Evolutionary conservation across 257 asterid genomes (phyloP), one percentile per base, ranked within the genome.

Genomic region (Eustoma russellianum): DNA sequence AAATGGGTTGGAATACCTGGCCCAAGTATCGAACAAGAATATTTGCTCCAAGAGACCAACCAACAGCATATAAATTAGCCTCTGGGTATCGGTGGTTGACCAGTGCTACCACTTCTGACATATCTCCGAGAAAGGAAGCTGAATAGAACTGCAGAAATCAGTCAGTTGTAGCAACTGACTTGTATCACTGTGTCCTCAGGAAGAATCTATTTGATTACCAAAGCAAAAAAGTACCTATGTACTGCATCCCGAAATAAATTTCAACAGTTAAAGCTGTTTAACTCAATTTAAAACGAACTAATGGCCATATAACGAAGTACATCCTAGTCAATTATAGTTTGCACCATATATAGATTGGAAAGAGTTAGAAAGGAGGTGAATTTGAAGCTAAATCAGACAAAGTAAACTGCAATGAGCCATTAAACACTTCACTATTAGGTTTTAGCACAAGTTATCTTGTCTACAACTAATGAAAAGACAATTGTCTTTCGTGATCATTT

Each of bases 11-110:
- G 55, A 50, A 49, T 75, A 84, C 98, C 95, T 75, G 94, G 17
- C 96, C 96, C 71, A 82, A 70, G 65, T 84, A 91, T 35, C 86
- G 86, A 69, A 87, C 96, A 17, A 91, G 94, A 71, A 91, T 91
- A 75, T 91, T 91, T 55, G 96, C 98, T 54, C 96, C 96, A 46
- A 91, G 88, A 60, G 98, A 91, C 95, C 98, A 91, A 46, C 98
- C 96, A 69, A 60, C 86, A 41, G 95, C 96, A 74, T 87, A 91
- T 57, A 87, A 48, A 56, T 87, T 87, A 48, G 98, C 92, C 30
- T 63, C 70, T 50, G 89, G 96, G 56, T 84, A 87, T 54, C 87
- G 78, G 28, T 24, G 63, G 19, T 78, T 69, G 47, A 91, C 88
- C 68, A 77, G 92, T 48, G 66, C 79, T 63, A 91, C 90, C 41